Evolutionary conservation across 2,329 filamentous ascomycete genomes (phyloP), one percentile per base, ranked within the genome.

Genomic region (Fusarium lateritium): DNA sequence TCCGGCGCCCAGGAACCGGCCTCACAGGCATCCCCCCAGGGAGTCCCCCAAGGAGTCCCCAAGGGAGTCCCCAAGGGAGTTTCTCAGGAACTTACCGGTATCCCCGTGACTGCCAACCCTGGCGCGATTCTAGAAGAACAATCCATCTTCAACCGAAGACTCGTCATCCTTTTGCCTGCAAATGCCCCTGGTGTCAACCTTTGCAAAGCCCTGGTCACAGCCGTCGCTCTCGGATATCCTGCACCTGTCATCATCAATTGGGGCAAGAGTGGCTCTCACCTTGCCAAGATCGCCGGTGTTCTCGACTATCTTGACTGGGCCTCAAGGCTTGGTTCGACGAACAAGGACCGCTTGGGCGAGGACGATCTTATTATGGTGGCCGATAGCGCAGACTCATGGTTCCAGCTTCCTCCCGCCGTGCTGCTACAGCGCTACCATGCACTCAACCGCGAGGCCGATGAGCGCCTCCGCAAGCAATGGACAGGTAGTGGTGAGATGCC

Each of bases 351-450:
- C 19, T 19, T 75, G 14, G 34, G 45, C 5, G 68, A 72, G 8
- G 51, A 77, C 10, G 76, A 77, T 26, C 56, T 77, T 8, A 56
- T 76, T n/a, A 55, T 77, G 22, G 56, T 77, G 5, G 68, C 72
- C 1, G 76, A 77, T 11, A 72, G 73, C 10, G 68, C 73, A 19
- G 76, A 77, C 31, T 57, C 73, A 1, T 77, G 76, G 76, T 76
- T 76, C 45, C 76, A 77, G 46, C 75, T 77, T 0, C 73, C 76
- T 1, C 75, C 75, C 2, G 65, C 67, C 13, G 62, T 77, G 2
- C 65, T 77, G 8, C 65, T 77, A 13, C 50, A 73, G 34, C 74
- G 76, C 17, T 77, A 75, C 36, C 70, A 73, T 50, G 65, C 64
- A 13, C 34, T 62, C 28, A 73, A 73, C 34, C 33, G 51, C 4